These are phyloP conservation scores for Vaccinium myrtillus DNA, from an alignment of 148 eudicot genomes.

Conservation along the genomic window DNA sequence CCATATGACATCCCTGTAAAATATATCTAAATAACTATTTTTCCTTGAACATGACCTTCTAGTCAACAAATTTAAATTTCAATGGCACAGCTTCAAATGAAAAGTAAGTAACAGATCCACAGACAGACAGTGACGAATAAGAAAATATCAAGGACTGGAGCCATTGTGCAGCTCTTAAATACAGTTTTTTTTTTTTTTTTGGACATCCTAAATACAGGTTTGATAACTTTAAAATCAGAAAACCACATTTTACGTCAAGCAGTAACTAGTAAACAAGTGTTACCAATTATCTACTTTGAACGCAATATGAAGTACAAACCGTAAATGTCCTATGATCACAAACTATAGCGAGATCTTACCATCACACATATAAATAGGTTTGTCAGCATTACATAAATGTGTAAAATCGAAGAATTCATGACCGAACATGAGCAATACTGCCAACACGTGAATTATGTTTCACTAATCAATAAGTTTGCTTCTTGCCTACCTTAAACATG, in stretches of 20 bases:
- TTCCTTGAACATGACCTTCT: not conserved
- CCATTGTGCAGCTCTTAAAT: not conserved
- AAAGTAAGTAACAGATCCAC: not conserved
- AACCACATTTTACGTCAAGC: not conserved
- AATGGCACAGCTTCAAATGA: not conserved
- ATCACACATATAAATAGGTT: not conserved
- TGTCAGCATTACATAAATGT: not conserved
- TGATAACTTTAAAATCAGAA: not conserved
- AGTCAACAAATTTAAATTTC: not conserved
- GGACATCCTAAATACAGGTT: not conserved
- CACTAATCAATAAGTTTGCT: not conserved
- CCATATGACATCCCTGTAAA: not conserved
- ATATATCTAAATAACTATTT: not conserved
- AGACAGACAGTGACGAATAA: not conserved
- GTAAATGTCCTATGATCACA: not conserved
- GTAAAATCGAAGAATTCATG: not conserved
- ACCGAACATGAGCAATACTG: not conserved
- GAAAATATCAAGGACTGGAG: not conserved
- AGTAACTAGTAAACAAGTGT: not conserved
- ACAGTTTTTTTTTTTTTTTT: not conserved
- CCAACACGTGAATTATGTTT: conserved; percentile 1
- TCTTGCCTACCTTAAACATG: conserved; percentile 74
- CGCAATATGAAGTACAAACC: not conserved
- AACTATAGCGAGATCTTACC: conserved; percentile 9
- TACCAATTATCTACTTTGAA: not conserved